Evolutionary conservation across 2,329 filamentous ascomycete genomes (phyloP), one percentile per base, ranked within the genome.

Genomic region (Chaetoscypha palmicola): DNA sequence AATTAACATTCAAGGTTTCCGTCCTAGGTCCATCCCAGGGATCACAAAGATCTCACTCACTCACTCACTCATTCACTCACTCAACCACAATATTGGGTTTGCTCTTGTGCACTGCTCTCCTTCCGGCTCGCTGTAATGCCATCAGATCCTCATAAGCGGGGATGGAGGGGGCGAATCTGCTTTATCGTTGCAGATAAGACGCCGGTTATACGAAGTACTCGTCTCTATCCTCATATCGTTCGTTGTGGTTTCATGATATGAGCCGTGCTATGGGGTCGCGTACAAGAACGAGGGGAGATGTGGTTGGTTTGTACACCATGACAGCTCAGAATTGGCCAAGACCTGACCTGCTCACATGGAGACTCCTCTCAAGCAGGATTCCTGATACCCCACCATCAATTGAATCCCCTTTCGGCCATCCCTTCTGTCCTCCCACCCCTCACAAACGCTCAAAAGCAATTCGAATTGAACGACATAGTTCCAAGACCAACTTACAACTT

Each of bases 41-140:
- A 24, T 38, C 17, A 41, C 39, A 41, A 24, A 11, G 33, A 19
- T 36, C 40, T 33, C 39, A 19, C 42, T n/a, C n/a, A n/a, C n/a
- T n/a, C n/a, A n/a, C n/a, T n/a, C n/a, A n/a, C n/a, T n/a, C n/a
- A n/a, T n/a, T n/a, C n/a, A n/a, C n/a, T n/a, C n/a, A n/a, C n/a
- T n/a, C n/a, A n/a, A n/a, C 41, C 28, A 28, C 22, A 26, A 39
- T 28, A 11, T 39, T 47, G 41, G 46, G 41, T 47, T 51, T 47
- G 44, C 35, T 52, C 46, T 42, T 35, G 45, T 37, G 55, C 53
- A 56, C 53, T 50, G 54, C 52, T 52, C 53, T 44, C 47, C 39
- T 26, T 38, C 45, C 52, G 55, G 49, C 51, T 43, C 42, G 28
- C 24, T 42, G 36, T 36, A 22, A 41, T 43, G 47, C 9, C 9